These are phyloP conservation scores for Penicillium hordei DNA, from an alignment of 2,329 filamentous ascomycete species.

Conservation along the genomic window DNA sequence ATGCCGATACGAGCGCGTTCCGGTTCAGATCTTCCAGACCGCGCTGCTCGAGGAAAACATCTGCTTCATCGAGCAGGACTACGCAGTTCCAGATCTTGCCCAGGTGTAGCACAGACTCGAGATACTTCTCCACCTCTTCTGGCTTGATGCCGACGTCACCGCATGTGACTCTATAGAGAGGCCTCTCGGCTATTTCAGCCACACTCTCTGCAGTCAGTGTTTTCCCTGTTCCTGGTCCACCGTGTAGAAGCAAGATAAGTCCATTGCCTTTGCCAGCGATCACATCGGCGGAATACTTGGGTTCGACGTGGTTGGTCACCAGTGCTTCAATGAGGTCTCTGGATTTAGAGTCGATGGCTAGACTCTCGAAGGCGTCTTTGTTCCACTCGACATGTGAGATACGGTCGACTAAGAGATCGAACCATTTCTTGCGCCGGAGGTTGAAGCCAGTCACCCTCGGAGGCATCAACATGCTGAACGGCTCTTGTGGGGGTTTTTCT, in stretches of 20 bases:
- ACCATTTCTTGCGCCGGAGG: conserved; percentile 18
- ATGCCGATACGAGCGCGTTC: conserved; percentile 25
- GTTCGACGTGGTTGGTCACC: conserved; percentile 8
- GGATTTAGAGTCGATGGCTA: conserved; percentile 15
- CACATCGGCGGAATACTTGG: conserved; percentile 11
- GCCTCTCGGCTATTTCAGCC: conserved; percentile 50
- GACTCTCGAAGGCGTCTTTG: conserved; percentile 18
- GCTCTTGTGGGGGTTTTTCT: not conserved
- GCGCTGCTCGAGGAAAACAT: conserved; percentile 17
- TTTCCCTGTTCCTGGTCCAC: conserved; percentile 58
- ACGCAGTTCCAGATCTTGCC: conserved; percentile 14
- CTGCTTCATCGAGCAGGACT: conserved; percentile 14
- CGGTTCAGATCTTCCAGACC: conserved; percentile 14
- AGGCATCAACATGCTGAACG: conserved; percentile 5
- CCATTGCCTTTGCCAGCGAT: conserved; percentile 21
- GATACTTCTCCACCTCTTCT: conserved; percentile 13
- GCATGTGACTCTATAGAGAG: conserved; percentile 18
- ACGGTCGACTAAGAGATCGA: conserved; percentile 10
- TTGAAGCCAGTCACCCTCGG: conserved; percentile 13
- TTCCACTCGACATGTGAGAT: conserved; percentile 22
- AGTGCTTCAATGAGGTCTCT: conserved; percentile 14
- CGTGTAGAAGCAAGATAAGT: conserved; percentile 22
- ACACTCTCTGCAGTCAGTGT: conserved; percentile 68
- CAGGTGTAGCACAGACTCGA: conserved; percentile 19
- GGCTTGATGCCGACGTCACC: conserved; percentile 9